These are phyloP conservation scores for Sporothrix dimorphospora DNA, from an alignment of 2,329 filamentous ascomycete species.

Conservation along the genomic window DNA sequence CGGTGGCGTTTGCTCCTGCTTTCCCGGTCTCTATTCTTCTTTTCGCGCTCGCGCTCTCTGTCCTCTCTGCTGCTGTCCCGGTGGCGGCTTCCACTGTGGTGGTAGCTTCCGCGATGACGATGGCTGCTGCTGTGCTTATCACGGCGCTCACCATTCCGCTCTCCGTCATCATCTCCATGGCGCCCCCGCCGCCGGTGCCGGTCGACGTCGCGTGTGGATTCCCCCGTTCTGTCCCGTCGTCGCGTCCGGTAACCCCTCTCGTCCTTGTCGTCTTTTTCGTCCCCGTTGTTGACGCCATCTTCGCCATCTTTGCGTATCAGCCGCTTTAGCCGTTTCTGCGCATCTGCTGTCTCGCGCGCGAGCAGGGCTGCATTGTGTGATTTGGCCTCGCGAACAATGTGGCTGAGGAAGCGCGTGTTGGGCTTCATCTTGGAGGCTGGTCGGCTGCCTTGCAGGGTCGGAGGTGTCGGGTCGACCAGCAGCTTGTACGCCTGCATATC, in stretches of 20 bases:
- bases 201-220: neutral
- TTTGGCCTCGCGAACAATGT: constrained; percentile 86
- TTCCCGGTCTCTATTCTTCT: neutral
- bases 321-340: constrained; percentile 68
- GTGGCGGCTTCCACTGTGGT: neutral
- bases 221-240: neutral
- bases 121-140: neutral
- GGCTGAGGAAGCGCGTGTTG: constrained; percentile 85
- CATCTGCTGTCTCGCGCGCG: constrained; percentile 81
- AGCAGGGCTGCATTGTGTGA: constrained; percentile 85
- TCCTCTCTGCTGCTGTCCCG: constrained; percentile 6
- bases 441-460: constrained; percentile 46
- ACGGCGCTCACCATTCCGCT: neutral
- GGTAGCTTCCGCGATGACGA: neutral
- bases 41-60: neutral
- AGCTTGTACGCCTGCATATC: constrained; percentile 29
- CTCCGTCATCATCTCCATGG: neutral
- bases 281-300: neutral
- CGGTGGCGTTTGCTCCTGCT: constrained; percentile 1
- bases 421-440: constrained; percentile 76
- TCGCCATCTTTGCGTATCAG: constrained; percentile 43
- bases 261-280: neutral
- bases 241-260: neutral
- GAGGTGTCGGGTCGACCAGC: constrained; percentile 25
- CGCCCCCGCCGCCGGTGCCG: constrained; percentile 4